phyloP scores from a whole-genome alignment of 768 basidiomycete species.

The Strobilomyces confusus region DNA sequence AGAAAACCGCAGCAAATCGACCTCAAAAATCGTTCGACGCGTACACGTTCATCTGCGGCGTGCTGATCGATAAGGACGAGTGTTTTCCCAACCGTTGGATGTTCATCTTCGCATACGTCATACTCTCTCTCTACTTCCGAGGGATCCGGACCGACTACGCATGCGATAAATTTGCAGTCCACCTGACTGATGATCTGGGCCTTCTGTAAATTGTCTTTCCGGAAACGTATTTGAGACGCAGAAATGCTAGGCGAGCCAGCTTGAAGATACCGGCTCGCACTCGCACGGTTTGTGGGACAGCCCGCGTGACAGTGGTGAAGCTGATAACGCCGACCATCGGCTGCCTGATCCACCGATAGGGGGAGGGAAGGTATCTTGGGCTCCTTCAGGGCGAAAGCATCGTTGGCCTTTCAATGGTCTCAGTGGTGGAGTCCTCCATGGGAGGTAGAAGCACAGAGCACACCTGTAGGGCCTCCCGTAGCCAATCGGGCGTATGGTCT shows the following conservation, averaged over 20 bases:
- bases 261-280: constrained; percentile 8
- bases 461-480: constrained; percentile 57
- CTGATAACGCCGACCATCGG: constrained; percentile 9
- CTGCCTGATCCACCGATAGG: constrained; percentile 8
- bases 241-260: constrained; percentile 9
- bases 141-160: constrained; percentile 41
- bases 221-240: constrained; percentile 37
- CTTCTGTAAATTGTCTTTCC: constrained; percentile 48
- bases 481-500: constrained; percentile 54
- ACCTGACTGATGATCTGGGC: constrained; percentile 77
- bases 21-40: constrained; percentile 79
- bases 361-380: constrained; percentile 41
- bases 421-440: constrained; percentile 5
- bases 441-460: constrained; percentile 17
- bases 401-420: constrained; percentile 44
- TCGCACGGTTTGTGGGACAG: constrained; percentile 4
- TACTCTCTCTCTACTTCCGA: constrained; percentile 13
- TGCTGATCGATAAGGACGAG: constrained; percentile 94
- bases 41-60: constrained; percentile 94
- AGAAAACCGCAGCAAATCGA: constrained; percentile 72
- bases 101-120: constrained; percentile 12
- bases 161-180: constrained; percentile 88
- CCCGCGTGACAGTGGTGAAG: constrained; percentile 13
- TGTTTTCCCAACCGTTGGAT: constrained; percentile 20
- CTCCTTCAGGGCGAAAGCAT: constrained; percentile 48